These are phyloP conservation scores for Hypericum perforatum DNA, from an alignment of 345 rosid species.

Conservation along the genomic window DNA sequence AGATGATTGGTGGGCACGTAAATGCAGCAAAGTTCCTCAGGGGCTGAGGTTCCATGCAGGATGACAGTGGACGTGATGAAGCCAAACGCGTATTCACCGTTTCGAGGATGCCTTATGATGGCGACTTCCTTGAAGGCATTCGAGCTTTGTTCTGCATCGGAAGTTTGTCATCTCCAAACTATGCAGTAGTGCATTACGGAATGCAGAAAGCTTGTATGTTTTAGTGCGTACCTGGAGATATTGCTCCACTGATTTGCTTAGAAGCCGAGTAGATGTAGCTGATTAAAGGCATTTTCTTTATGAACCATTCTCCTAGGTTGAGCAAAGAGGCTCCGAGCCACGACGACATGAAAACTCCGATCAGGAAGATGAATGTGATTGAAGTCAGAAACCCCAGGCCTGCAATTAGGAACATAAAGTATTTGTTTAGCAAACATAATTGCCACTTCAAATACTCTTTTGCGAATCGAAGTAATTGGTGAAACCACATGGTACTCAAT, in stretches of 20 bases:
- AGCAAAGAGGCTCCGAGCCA: conserved; percentile 77
- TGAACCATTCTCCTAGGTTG: conserved; percentile 61
- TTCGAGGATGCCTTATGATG: conserved; percentile 10
- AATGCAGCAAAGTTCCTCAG: conserved; percentile 59
- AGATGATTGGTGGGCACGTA: conserved; percentile 65
- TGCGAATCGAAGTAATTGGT: no score
- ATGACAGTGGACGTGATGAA: conserved; percentile 28
- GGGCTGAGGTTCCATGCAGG: conserved; percentile 35
- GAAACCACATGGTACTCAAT: no score
- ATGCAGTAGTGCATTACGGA: not conserved
- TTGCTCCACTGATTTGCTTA: conserved; percentile 68
- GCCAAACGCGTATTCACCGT: no score
- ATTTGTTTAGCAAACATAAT: not conserved
- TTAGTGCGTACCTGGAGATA: conserved; percentile 45
- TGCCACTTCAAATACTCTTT: no score
- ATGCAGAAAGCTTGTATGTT: conserved; percentile 1
- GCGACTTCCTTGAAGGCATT: conserved; percentile 77
- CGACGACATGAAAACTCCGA: conserved; percentile 67
- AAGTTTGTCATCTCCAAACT: no score
- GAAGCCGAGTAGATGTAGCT: conserved; percentile 72
- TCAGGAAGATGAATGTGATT: conserved; percentile 56
- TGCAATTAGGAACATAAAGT: conserved; percentile 9
- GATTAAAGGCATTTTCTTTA: conserved; percentile 65
- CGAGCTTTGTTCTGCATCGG: conserved; percentile 45
- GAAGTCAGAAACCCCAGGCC: conserved; percentile 77